Evolutionary conservation across 805 yeast species (phyloP).

Genomic region (Saturnispora sekii): DNA sequence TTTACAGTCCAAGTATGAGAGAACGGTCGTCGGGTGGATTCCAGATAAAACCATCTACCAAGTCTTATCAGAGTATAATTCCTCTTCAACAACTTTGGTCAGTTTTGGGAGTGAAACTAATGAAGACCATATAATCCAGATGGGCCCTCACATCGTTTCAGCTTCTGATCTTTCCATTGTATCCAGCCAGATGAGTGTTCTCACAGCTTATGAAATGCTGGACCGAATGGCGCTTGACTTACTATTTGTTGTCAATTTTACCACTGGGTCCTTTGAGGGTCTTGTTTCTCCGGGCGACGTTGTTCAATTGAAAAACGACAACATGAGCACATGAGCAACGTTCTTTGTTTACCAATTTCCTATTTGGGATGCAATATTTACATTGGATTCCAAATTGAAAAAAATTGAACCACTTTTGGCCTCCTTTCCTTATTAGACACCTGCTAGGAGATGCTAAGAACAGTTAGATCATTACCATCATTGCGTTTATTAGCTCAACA

Average conservation of each 20-base stretch:
- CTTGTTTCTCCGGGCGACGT: background rate
- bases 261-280: background rate
- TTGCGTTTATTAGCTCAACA: conserved; percentile 24
- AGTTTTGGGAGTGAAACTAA: background rate
- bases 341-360: conserved; percentile 3
- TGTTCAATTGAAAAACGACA: background rate
- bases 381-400: background rate
- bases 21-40: conserved; percentile 1
- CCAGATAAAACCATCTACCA: background rate
- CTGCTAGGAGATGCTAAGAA: conserved; percentile 21
- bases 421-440: background rate
- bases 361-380: background rate
- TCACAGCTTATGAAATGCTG: conserved; percentile 5
- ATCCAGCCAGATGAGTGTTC: background rate
- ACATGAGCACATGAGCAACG: background rate
- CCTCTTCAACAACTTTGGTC: background rate
- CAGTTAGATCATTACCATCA: conserved; percentile 27
- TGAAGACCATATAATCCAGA: background rate
- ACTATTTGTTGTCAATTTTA: background rate
- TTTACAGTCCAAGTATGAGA: conserved; percentile 1
- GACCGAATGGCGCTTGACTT: conserved; percentile 3
- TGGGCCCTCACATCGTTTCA: background rate
- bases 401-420: background rate
- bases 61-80: background rate
- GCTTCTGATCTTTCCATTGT: background rate